A percentile compares a stretch with the other conserved stretches of the same genome.
Evolutionary conservation across 139 green algal species (phyloP).

Genomic region (Tetratostichococcus sp.): DNA sequence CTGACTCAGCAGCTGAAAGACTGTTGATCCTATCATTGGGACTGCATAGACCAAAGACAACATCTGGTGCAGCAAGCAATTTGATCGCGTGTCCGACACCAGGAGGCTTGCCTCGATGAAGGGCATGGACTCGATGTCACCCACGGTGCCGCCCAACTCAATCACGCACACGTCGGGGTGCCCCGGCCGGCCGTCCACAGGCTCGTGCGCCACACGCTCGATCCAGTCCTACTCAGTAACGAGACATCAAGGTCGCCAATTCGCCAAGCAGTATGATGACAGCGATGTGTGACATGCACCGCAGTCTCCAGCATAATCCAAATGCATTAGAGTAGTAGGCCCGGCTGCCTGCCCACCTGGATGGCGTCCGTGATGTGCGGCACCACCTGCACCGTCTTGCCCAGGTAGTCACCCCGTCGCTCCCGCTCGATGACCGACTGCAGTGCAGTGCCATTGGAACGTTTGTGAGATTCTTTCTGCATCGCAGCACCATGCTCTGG

Average conservation of each 20-base stretch:
- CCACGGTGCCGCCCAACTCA: slow-evolving; percentile 93
- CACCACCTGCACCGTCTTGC: slow-evolving; percentile 98
- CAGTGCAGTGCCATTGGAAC: not conserved
- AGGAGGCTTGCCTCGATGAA: slow-evolving; percentile 95
- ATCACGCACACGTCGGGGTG: slow-evolving; percentile 95
- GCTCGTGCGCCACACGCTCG: slow-evolving; percentile 85
- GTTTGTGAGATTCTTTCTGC: too few relatives aligned
- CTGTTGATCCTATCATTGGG: too few relatives aligned
- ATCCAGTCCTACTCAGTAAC: slow-evolving; percentile 99
- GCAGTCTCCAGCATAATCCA: too few relatives aligned
- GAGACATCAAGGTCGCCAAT: too few relatives aligned
- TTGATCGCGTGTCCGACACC: too few relatives aligned
- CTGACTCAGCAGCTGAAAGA: too few relatives aligned
- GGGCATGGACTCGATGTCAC: slow-evolving; percentile 97
- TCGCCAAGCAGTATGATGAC: too few relatives aligned
- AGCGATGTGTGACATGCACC: too few relatives aligned
- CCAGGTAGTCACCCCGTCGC: slow-evolving; percentile 92
- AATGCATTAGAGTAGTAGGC: not conserved
- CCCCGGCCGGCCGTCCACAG: slow-evolving; percentile 80
- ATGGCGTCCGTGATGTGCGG: slow-evolving; percentile 98
- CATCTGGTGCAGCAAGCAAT: too few relatives aligned
- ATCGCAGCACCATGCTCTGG: too few relatives aligned
- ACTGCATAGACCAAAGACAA: too few relatives aligned
- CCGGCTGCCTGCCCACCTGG: slow-evolving; percentile 43
- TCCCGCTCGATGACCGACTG: slow-evolving; percentile 92